These are phyloP conservation scores for Kwoniella botswanensis DNA, from an alignment of 768 basidiomycete genomes.

Conservation along the genomic window DNA sequence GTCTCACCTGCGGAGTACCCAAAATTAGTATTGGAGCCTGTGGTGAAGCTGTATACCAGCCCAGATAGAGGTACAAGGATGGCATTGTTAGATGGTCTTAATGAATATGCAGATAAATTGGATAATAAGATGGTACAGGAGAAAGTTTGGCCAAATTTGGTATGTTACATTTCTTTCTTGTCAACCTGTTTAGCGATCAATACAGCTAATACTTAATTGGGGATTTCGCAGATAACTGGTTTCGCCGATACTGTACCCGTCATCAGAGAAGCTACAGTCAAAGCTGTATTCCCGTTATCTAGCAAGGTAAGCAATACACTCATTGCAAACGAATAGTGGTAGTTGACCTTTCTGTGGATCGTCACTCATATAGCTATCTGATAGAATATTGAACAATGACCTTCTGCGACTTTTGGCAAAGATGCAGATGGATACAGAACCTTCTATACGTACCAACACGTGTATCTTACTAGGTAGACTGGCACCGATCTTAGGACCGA, in stretches of 20 bases:
- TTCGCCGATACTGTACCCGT: conserved; percentile 93
- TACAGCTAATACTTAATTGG: not conserved
- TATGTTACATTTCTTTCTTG: conserved; percentile 59
- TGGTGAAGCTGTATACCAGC: conserved; percentile 82
- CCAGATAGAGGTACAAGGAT: conserved; percentile 93
- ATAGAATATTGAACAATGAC: conserved; percentile 94
- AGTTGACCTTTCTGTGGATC: not conserved
- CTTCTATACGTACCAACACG: conserved; percentile 95
- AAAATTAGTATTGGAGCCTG: conserved; percentile 71
- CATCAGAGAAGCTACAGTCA: conserved; percentile 91
- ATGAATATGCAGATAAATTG: conserved; percentile 82
- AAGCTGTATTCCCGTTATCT: conserved; percentile 79
- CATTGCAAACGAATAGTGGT: not conserved
- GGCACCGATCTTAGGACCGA: conserved; percentile 79
- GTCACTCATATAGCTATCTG: conserved; percentile 68
- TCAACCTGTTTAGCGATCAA: not conserved
- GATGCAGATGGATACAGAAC: conserved; percentile 88
- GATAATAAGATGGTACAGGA: conserved; percentile 84
- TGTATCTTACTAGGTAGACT: conserved; percentile 93
- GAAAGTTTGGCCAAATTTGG: conserved; percentile 90
- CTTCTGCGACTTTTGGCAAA: conserved; percentile 89
- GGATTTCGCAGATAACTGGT: conserved; percentile 76
- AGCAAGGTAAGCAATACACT: conserved; percentile 67
- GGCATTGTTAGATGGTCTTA: conserved; percentile 84
- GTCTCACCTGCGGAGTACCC: conserved; percentile 70